phyloP scores from a whole-genome alignment of 345 rosid species.

The Acer saccharum region DNA sequence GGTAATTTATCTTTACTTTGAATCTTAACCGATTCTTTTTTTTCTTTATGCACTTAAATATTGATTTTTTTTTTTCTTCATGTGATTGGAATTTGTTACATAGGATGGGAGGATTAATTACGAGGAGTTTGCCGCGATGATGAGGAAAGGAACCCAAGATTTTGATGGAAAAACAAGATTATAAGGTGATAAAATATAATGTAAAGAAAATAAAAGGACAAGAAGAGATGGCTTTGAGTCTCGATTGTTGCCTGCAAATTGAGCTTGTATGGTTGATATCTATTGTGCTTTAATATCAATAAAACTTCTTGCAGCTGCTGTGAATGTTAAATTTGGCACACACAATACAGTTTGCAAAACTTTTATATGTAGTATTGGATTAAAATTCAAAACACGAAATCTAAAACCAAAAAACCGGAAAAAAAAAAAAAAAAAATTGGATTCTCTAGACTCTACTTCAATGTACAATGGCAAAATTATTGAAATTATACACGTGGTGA shows the following conservation, averaged over 20 bases:
- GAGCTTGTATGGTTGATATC: neutral
- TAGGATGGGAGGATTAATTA: conserved; percentile 81
- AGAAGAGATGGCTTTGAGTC: neutral
- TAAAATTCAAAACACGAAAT: too few species aligned
- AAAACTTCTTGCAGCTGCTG: neutral
- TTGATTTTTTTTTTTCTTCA: neutral
- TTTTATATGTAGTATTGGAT: too few species aligned
- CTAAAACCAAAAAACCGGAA: too few species aligned
- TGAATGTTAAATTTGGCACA: too few species aligned
- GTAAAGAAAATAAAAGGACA: neutral
- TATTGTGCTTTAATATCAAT: neutral
- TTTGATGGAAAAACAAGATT: conserved; percentile 15
- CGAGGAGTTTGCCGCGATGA: conserved; percentile 73
- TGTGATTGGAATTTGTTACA: neutral
- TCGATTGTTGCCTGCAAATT: neutral
- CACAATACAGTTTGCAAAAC: too few species aligned
- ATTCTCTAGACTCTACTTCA: too few species aligned
- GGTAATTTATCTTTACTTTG: conserved; percentile 33
- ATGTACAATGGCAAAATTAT: too few species aligned
- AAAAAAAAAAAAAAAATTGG: too few species aligned
- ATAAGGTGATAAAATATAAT: neutral
- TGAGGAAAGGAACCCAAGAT: conserved; percentile 63
- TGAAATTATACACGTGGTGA: too few species aligned
- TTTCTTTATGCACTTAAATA: neutral
- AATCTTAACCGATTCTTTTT: neutral